Evolutionary conservation across 306 rosid species (phyloP).

Genomic region (Vachellia collinsii): DNA sequence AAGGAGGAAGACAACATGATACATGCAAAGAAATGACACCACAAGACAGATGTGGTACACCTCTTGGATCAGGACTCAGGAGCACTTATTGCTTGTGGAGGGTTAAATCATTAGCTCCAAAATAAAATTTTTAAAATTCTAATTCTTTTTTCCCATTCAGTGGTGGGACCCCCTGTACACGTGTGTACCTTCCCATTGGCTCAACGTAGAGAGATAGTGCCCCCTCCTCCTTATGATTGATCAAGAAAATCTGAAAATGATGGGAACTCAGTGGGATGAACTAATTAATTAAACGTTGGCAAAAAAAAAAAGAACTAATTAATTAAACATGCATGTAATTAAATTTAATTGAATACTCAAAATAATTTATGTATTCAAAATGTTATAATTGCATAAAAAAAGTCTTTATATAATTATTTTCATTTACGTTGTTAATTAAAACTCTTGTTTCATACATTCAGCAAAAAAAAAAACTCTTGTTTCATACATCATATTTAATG

Average conservation of each 20-base stretch:
- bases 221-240: not conserved
- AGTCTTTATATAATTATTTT: no score
- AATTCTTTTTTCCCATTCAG: not conserved
- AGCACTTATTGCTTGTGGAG: conserved; percentile 2
- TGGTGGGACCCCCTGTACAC: conserved; percentile 15
- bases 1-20: conserved; percentile 30
- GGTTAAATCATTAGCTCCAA: not conserved
- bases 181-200: conserved; percentile 26
- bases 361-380: not conserved
- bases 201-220: not conserved
- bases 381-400: no score
- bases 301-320: no score
- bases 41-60: conserved; percentile 17
- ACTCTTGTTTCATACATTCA: no score
- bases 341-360: not conserved
- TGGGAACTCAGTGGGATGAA: not conserved
- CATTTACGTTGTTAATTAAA: no score
- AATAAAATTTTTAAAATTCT: not conserved
- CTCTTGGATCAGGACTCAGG: conserved; percentile 27
- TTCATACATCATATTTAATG: not conserved
- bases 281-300: not conserved
- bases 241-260: no score
- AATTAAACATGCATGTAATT: not conserved
- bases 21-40: conserved; percentile 28
- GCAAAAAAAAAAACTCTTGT: no score